Percentiles rank a stretch among this genome's conserved stretches.
Evolutionary conservation across 169 alveolate genomes (phyloP).

Genomic region (Plasmodium gonderi): DNA sequence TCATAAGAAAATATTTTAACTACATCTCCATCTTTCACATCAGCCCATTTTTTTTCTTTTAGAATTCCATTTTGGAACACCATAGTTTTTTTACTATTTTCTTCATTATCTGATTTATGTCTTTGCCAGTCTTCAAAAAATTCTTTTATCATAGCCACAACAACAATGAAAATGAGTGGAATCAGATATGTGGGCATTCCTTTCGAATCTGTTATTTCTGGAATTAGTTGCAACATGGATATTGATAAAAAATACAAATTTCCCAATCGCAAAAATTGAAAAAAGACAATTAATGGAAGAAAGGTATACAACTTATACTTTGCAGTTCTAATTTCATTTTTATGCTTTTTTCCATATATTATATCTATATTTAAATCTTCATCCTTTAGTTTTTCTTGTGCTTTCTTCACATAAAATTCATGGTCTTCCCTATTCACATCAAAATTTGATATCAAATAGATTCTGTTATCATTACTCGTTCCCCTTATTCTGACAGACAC

Average conservation of each 20-base stretch:
- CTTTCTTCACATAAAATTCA: constrained; percentile 47
- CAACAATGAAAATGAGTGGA: constrained; percentile 94
- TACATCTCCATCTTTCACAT: constrained; percentile 93
- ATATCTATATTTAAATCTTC: constrained; percentile 70
- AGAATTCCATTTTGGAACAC: constrained; percentile 83
- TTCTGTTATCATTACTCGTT: constrained; percentile 20
- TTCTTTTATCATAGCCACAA: constrained; percentile 93
- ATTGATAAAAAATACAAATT: constrained; percentile 91
- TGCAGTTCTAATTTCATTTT: constrained; percentile 76
- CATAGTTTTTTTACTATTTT: constrained; percentile 88
- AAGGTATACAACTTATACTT: constrained; percentile 76
- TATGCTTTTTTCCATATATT: constrained; percentile 62
- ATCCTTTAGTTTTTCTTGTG: constrained; percentile 33
- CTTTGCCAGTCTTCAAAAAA: constrained; percentile 93
- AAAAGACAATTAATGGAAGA: constrained; percentile 77
- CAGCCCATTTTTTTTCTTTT: constrained; percentile 86
- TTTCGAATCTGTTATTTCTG: constrained; percentile 88
- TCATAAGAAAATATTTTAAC: constrained; percentile 91
- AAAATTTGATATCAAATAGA: constrained; percentile 51
- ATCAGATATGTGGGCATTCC: constrained; percentile 92
- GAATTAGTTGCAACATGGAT: constrained; percentile 90
- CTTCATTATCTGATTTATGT: constrained; percentile 91
- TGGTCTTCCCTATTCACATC: constrained; percentile 48
- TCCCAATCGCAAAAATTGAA: constrained; percentile 85
- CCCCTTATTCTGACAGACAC: constrained; percentile 29